phyloP scores from a whole-genome alignment of 345 rosid genomes.

The Cardamine occulta region DNA sequence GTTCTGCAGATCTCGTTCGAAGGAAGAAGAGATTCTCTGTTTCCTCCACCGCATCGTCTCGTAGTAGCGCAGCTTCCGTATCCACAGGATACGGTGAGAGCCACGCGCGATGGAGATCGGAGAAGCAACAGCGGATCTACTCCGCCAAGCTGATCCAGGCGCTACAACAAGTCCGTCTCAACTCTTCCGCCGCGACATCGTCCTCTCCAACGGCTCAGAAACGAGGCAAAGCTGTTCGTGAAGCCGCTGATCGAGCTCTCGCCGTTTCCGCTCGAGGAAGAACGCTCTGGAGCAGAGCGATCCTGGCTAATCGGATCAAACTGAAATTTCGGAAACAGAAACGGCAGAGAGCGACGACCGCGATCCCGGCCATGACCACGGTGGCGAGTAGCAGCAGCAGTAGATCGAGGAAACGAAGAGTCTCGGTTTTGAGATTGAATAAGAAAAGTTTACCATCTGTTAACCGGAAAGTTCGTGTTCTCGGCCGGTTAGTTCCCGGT shows the following conservation, averaged over 20 bases:
- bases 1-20: conserved; percentile 21
- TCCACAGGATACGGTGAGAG: conserved; percentile 18
- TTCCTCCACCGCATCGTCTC: conserved; percentile 28
- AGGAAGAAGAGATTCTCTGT: conserved; percentile 33
- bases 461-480: conserved; percentile 76
- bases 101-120: conserved; percentile 71
- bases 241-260: conserved; percentile 79
- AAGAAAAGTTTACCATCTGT: conserved; percentile 68
- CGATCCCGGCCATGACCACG: not conserved
- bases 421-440: conserved; percentile 65
- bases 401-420: conserved; percentile 63
- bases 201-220: conserved; percentile 68
- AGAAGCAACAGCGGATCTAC: conserved; percentile 75
- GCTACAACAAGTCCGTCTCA: conserved; percentile 57
- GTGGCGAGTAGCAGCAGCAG: conserved; percentile 37
- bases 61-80: conserved; percentile 2
- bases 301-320: conserved; percentile 73
- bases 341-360: conserved; percentile 49
- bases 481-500: conserved; percentile 94
- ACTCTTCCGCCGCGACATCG: conserved; percentile 44
- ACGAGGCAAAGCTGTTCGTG: conserved; percentile 74
- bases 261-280: conserved; percentile 87
- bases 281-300: conserved; percentile 94
- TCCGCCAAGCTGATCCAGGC: conserved; percentile 79
- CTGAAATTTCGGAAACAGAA: conserved; percentile 78